Evolutionary conservation across 2,329 filamentous ascomycete genomes (phyloP).

Genomic region (Fusarium sp.): DNA sequence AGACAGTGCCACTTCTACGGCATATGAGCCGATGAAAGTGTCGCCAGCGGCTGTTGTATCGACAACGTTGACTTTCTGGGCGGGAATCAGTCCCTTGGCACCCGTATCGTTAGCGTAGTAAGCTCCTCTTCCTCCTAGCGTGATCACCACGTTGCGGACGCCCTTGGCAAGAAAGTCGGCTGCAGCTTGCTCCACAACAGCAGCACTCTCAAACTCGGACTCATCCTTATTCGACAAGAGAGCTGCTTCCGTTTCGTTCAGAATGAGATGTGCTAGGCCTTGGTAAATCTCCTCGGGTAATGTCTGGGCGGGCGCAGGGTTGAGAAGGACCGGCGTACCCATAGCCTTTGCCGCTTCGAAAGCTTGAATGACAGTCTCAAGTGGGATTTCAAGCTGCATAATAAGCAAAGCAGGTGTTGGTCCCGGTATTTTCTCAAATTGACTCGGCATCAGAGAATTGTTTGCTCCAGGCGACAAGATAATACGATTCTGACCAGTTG

Average conservation of each 20-base stretch:
- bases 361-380: slow-evolving; percentile 72
- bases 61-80: slow-evolving; percentile 79
- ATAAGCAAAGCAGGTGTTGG: slow-evolving; percentile 71
- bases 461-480: slow-evolving; percentile 80
- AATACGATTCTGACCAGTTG: slow-evolving; percentile 82
- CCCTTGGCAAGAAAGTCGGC: slow-evolving; percentile 74
- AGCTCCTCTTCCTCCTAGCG: slow-evolving; percentile 82
- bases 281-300: slow-evolving; percentile 75
- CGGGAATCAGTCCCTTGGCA: slow-evolving; percentile 64
- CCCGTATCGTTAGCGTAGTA: slow-evolving; percentile 67
- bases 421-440: slow-evolving; percentile 51
- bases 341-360: slow-evolving; percentile 62
- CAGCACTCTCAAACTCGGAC: slow-evolving; percentile 59
- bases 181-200: slow-evolving; percentile 61
- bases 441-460: slow-evolving; percentile 56
- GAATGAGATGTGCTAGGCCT: slow-evolving; percentile 80
- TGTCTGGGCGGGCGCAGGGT: slow-evolving; percentile 81
- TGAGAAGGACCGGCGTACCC: slow-evolving; percentile 77
- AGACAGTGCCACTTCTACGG: slow-evolving; percentile 48
- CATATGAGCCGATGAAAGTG: slow-evolving; percentile 93
- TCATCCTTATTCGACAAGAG: slow-evolving; percentile 71
- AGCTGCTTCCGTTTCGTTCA: slow-evolving; percentile 91
- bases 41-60: slow-evolving; percentile 96
- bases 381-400: slow-evolving; percentile 81
- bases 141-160: slow-evolving; percentile 83